A percentile compares a stretch with the other conserved stretches of the same genome.
Evolutionary conservation across 257 asterid genomes (phyloP).

Genomic region (Capsicum chinense): DNA sequence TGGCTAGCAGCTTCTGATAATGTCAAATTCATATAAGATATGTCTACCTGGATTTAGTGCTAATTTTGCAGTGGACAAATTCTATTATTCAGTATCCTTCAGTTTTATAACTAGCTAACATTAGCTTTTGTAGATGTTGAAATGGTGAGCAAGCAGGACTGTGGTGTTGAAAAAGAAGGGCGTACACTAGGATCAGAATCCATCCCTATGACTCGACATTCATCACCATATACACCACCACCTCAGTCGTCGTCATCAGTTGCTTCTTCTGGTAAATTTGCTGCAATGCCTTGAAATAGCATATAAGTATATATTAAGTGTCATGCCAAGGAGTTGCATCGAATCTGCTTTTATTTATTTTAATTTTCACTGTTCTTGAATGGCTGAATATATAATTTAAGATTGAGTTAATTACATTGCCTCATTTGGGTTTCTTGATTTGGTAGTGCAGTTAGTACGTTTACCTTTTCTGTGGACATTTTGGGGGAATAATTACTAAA

Average conservation of each 20-base stretch:
- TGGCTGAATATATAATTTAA: not conserved
- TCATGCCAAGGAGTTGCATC: slow-evolving; percentile 3
- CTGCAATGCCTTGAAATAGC: slow-evolving; percentile 23
- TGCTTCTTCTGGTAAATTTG: slow-evolving; percentile 51
- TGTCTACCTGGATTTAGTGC: not conserved
- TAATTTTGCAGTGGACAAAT: not conserved
- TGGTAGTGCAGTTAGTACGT: not conserved
- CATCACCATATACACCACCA: slow-evolving; percentile 51
- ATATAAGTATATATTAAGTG: slow-evolving; percentile 26
- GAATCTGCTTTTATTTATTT: not conserved
- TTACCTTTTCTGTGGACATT: not conserved
- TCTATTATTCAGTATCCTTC: not conserved
- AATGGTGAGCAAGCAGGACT: slow-evolving; percentile 45
- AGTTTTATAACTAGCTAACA: slow-evolving; percentile 35
- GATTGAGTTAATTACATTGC: not conserved
- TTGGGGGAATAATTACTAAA: slow-evolving; percentile 10
- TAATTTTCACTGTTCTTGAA: not conserved
- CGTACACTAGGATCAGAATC: slow-evolving; percentile 43
- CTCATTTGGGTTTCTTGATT: not conserved
- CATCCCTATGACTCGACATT: slow-evolving; percentile 40
- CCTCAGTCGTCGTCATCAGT: slow-evolving; percentile 44
- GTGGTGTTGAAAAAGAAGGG: slow-evolving; percentile 40
- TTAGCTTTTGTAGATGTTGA: slow-evolving; percentile 46
- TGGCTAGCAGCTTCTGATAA: slow-evolving; percentile 19
- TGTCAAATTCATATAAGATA: not conserved